Evolutionary conservation across 495 filamentous ascomycete genomes (phyloP).

Genomic region (Articulospora tetracladia): DNA sequence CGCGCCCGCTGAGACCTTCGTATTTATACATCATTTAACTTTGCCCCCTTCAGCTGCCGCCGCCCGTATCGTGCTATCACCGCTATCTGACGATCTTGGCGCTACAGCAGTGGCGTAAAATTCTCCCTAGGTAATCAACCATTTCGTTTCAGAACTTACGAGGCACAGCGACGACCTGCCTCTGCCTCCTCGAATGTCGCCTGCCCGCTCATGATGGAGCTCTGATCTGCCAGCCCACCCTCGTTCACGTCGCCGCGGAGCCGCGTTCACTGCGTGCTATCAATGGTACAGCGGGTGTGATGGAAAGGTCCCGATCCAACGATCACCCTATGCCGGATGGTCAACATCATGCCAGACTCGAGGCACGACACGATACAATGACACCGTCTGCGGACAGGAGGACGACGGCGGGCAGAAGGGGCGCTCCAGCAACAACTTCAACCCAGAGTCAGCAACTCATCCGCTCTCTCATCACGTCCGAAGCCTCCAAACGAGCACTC

Average conservation of each 20-base stretch:
- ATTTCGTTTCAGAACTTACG: neutral
- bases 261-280: neutral
- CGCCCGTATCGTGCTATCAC: neutral
- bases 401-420: neutral
- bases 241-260: constrained; percentile 11
- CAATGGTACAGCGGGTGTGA: constrained; percentile 20
- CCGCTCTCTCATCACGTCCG: neutral
- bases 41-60: neutral
- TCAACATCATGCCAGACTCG: constrained; percentile 11
- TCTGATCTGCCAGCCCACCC: constrained; percentile 6
- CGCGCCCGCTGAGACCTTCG: too few species aligned
- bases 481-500: neutral
- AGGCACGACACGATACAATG: constrained; percentile 5
- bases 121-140: neutral
- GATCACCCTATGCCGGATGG: constrained; percentile 4
- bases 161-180: neutral
- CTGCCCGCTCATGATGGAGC: constrained; percentile 12
- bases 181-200: constrained; percentile 4
- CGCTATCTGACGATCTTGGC: too few species aligned
- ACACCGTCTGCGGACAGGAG: constrained; percentile 15
- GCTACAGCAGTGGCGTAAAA: neutral
- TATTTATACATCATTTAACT: neutral
- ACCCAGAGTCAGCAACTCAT: neutral
- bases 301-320: constrained; percentile 18
- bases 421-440: neutral